Conservation (phyloP, 306 rosid genomes). For the Geum urbanum region DNA sequence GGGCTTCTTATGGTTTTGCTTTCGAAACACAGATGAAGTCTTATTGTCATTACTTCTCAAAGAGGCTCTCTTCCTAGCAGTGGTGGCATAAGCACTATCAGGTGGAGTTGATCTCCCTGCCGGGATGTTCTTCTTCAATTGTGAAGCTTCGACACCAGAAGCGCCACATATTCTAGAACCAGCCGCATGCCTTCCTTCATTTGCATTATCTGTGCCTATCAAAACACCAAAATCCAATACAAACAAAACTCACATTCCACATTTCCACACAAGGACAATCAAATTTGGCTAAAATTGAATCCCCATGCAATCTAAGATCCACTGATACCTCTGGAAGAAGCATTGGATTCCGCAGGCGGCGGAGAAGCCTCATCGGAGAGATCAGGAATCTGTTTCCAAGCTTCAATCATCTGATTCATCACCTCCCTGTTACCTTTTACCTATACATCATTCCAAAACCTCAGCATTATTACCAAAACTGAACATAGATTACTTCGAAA, state of each 20-base stretch:
- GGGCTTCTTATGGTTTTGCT: constrained; percentile 38
- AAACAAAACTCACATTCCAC: background rate
- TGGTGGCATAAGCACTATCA: constrained; percentile 52
- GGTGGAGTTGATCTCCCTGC: constrained; percentile 48
- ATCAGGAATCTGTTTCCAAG: constrained; percentile 92
- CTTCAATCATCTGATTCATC: constrained; percentile 84
- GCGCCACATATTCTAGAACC: constrained; percentile 44
- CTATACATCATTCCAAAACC: constrained; percentile 30
- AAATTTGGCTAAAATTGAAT: background rate
- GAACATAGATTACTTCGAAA: background rate
- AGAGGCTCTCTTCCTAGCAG: constrained; percentile 47
- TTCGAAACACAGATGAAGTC: constrained; percentile 36
- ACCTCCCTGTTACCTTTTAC: constrained; percentile 84
- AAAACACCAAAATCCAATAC: constrained; percentile 8
- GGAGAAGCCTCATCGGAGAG: constrained; percentile 65
- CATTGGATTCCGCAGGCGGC: constrained; percentile 49
- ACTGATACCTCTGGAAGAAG: constrained; percentile 69
- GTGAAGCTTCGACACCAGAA: constrained; percentile 43
- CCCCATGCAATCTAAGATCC: background rate
- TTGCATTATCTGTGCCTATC: constrained; percentile 49
- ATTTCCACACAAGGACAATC: background rate
- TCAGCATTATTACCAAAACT: background rate
- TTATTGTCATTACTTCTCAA: constrained; percentile 40
- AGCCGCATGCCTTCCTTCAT: constrained; percentile 52
- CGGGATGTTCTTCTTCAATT: constrained; percentile 41